Evolutionary conservation across 2,329 filamentous ascomycete genomes (phyloP).

Genomic region (Sarocladium oryzae): DNA sequence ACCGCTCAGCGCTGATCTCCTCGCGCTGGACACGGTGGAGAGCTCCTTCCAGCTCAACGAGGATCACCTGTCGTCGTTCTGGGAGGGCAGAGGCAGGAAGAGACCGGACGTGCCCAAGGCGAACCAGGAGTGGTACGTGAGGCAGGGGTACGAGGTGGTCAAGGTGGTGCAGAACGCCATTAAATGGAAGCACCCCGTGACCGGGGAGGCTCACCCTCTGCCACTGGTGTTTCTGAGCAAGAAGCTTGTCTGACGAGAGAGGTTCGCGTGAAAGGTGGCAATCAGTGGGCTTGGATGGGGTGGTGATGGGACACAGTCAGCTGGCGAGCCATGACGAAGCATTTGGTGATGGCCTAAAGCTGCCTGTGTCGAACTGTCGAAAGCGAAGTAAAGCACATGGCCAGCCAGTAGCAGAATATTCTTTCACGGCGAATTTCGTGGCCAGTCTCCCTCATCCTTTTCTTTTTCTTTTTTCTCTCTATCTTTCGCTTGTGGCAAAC

Average conservation of each 20-base stretch:
- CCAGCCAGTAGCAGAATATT: no score
- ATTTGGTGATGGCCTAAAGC: no score
- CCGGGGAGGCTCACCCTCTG: slow-evolving; percentile 10
- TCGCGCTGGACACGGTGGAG: slow-evolving; percentile 29
- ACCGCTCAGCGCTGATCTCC: slow-evolving; percentile 25
- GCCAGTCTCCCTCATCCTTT: no score
- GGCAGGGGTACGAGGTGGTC: slow-evolving; percentile 21
- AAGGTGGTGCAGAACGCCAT: slow-evolving; percentile 14
- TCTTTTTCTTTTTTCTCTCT: no score
- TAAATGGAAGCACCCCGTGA: slow-evolving; percentile 13
- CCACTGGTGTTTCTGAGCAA: slow-evolving; percentile 20
- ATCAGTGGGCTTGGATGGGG: no score
- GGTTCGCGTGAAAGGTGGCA: no score
- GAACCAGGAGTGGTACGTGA: slow-evolving; percentile 25
- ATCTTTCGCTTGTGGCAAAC: no score
- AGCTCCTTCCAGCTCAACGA: slow-evolving; percentile 23
- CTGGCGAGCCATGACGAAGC: no score
- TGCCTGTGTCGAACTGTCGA: no score
- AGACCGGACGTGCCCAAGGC: slow-evolving; percentile 19
- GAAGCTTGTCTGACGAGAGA: slow-evolving; percentile 9
- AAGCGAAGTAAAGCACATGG: no score
- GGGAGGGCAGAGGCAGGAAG: slow-evolving; percentile 20
- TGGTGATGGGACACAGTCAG: no score
- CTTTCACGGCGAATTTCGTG: no score
- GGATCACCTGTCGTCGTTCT: slow-evolving; percentile 17